Base-by-base conservation (phyloP, 192 early-diverging fungal genomes). In the Spizellomyces punctatus region DNA sequence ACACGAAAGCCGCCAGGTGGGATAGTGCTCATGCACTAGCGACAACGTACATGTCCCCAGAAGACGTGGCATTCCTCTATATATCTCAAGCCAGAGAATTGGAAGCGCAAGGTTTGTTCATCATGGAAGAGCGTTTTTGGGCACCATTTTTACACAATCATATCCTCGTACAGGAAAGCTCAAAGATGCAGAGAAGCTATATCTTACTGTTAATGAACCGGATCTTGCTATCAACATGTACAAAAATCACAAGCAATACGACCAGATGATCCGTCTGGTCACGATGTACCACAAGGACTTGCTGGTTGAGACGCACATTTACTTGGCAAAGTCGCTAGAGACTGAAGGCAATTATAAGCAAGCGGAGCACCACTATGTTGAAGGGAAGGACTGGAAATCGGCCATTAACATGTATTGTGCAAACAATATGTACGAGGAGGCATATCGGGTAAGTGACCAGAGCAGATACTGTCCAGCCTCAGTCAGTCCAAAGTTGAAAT, bases 211-310 rank as follows among this genome's bases (percentile, higher is more conserved):
- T 47, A 73, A 80, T 19, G 86, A 89, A 61, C 86, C 88, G 5
- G 88, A 89, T 71, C 73, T 88, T 14, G 88, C 88, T 22, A 89
- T 89, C 66, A 89, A 88, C 69, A 89, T 89, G 88, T 89, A 89
- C 79, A 89, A 87, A 57, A 88, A 89, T 65, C 79, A 85, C 75
- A 86, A 86, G 67, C 79, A 81, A n/a, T 89, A 89, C 67, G 88
- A 89, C 68, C 76, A 86, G 54, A 89, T 89, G 88, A 85, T 89
- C 61, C 78, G 86, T 22, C 64, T 89, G 48, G 88, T 89, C 8
- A 82, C 82, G 12, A 75, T 75, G 9, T 81, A 87, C 70, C 88
- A 89, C 72, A 89, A 88, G 67, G 88, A 89, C 62, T 58, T 89
- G 48, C 58, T 89, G 19, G 63, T 64, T 6, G 88, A 89, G 63